Evolutionary conservation across 2,329 filamentous ascomycete genomes (phyloP), one percentile per base, ranked within the genome.

Genomic region (Hyphodiscus sp.): DNA sequence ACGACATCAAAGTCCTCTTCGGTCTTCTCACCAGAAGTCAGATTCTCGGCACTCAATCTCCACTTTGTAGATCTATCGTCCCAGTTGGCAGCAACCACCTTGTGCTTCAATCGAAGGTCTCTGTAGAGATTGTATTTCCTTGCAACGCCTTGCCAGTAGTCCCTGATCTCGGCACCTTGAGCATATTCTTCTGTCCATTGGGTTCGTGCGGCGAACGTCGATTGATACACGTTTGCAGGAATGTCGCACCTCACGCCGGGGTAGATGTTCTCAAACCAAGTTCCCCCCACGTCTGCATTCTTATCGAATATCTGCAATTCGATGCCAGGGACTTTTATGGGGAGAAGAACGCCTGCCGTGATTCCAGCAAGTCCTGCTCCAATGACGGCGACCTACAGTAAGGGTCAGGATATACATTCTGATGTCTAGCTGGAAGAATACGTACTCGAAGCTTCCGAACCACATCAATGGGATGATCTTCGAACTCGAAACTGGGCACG

Each of bases 151-250:
- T 85, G 76, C 81, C 83, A 83, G 63, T 89, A 89, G n/a, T 79
- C 75, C 6, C 75, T 70, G 54, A 89, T 89, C 66, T 89, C 86
- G 6, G 70, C 65, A 0, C 84, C 85, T 20, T 79, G 78, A 0
- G 85, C 78, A 62, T 86, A 89, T 55, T 82, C 75, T 60, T 86
- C 81, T 0, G 76, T 76, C 86, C 86, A 89, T 57, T 86, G 74
- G 0, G 76, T 78, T 51, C 87, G 87, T 1, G 83, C 82, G 9
- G 75, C 73, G 64, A 87, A 88, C 0, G 80, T 82, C 4, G 78
- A 78, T 63, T 87, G 84, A 61, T 89, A 89, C 20, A 83, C 82
- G 71, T 51, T 70, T 65, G 68, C 65, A 62, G 46, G 53, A 41
- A 18, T 20, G 55, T 52, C 20, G 45, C 50, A 60, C 41, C 46